phyloP scores from a whole-genome alignment of 352 stramenopile species.

The Globisporangium cylindrosporum region DNA sequence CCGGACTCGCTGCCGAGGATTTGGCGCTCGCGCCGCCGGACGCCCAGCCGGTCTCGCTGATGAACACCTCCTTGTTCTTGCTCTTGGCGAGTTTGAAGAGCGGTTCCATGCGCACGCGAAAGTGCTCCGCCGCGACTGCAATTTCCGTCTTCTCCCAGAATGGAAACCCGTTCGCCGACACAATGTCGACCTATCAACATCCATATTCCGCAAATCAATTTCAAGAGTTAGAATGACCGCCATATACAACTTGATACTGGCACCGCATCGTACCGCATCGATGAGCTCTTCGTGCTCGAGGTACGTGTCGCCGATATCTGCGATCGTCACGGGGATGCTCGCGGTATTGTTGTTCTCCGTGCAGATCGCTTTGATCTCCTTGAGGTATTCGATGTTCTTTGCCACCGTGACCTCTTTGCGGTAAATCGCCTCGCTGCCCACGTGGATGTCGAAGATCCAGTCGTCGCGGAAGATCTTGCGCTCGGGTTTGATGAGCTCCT shows the following conservation, averaged over 20 bases:
- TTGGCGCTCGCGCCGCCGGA: conserved; percentile 33
- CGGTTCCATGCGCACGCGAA: conserved; percentile 36
- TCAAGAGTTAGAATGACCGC: neutral
- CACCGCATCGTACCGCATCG: conserved; percentile 21
- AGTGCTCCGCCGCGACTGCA: conserved; percentile 32
- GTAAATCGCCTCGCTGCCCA: conserved; percentile 70
- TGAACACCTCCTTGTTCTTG: conserved; percentile 46
- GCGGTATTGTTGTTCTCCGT: conserved; percentile 10
- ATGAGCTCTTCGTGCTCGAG: conserved; percentile 43
- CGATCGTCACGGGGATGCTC: conserved; percentile 52
- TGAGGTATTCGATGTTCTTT: conserved; percentile 39
- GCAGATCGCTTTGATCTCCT: conserved; percentile 38
- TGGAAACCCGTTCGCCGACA: conserved; percentile 62
- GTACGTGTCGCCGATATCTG: conserved; percentile 67
- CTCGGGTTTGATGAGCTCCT: conserved; percentile 26
- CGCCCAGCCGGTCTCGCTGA: conserved; percentile 72
- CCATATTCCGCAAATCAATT: neutral
- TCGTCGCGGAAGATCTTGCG: conserved; percentile 20
- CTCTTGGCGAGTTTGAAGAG: conserved; percentile 29
- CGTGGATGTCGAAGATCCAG: conserved; percentile 50
- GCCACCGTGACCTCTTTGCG: conserved; percentile 48
- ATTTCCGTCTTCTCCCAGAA: conserved; percentile 61
- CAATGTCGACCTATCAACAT: conserved; percentile 36
- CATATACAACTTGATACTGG: neutral
- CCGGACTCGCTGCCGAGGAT: conserved; percentile 34